These are phyloP conservation scores for Rhodotorula mucilaginosa DNA, from an alignment of 1,284 basidiomycete species.

Conservation along the genomic window DNA sequence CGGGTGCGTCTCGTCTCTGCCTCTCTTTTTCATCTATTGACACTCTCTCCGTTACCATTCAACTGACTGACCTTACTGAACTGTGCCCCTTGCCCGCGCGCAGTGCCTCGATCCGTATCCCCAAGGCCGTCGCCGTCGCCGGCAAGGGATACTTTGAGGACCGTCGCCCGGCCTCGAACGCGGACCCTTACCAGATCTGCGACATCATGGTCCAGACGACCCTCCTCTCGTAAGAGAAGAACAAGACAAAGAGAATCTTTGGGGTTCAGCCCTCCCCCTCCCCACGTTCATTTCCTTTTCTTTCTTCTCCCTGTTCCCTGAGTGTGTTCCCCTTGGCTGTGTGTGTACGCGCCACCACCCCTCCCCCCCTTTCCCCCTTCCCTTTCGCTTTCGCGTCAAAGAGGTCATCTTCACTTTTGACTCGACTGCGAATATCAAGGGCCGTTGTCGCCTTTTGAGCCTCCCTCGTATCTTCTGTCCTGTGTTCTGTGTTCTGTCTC, in stretches of 20 bases:
- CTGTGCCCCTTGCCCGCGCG: background rate
- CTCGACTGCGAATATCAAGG: background rate
- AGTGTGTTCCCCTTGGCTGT: background rate
- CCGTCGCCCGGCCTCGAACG: slow-evolving; percentile 85
- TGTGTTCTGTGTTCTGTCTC: background rate
- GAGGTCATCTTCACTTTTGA: background rate
- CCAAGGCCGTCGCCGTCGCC: slow-evolving; percentile 39
- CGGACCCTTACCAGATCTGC: slow-evolving; percentile 59
- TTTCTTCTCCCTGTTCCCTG: background rate
- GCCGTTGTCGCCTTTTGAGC: background rate
- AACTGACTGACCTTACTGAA: background rate
- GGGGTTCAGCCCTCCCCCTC: background rate
- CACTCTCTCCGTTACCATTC: no score
- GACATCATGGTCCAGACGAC: slow-evolving; percentile 92
- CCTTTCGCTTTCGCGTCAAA: background rate
- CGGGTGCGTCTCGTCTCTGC: background rate
- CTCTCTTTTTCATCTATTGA: no score
- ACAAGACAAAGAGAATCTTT: background rate
- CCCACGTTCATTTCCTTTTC: background rate
- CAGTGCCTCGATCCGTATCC: slow-evolving; percentile 67
- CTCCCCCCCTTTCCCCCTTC: background rate
- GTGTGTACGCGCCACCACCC: background rate
- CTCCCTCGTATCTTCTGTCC: background rate
- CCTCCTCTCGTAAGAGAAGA: slow-evolving; percentile 1
- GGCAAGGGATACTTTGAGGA: slow-evolving; percentile 80